These are phyloP conservation scores for Cadophora sp. DNA, from an alignment of 2,329 filamentous ascomycete species.

Conservation along the genomic window DNA sequence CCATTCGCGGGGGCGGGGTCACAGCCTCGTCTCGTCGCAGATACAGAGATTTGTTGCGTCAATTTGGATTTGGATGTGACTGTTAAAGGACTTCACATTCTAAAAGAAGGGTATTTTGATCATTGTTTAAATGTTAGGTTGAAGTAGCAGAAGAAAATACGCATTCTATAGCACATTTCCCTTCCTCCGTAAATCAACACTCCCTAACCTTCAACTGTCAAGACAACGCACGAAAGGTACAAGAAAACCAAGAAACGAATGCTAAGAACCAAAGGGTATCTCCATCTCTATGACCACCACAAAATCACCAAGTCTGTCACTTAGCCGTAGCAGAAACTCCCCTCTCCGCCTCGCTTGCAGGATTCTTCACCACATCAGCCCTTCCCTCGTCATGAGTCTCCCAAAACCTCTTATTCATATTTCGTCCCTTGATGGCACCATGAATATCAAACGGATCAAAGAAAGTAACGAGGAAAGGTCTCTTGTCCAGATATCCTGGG, in stretches of 20 bases:
- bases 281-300: not conserved
- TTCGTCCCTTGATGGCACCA: conserved; percentile 36
- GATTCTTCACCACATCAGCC: not conserved
- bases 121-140: too few species aligned
- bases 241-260: too few species aligned
- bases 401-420: conserved; percentile 40
- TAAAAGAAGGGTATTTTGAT: not conserved
- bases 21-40: not conserved
- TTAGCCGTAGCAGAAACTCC: conserved; percentile 3
- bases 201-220: not conserved
- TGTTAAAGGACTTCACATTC: not conserved
- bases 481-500: conserved; percentile 55
- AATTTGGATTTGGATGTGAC: not conserved
- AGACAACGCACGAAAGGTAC: too few species aligned
- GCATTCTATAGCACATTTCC: not conserved
- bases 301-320: too few species aligned
- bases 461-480: conserved; percentile 41
- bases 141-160: not conserved
- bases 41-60: not conserved
- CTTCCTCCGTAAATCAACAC: not conserved
- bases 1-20: not conserved
- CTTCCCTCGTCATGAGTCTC: conserved; percentile 34
- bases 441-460: conserved; percentile 43
- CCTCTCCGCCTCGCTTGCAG: conserved; percentile 15
- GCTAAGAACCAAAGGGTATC: not conserved